Evolutionary conservation across 2,329 filamentous ascomycete genomes (phyloP), one percentile per base, ranked within the genome.

Genomic region (Neocatenulostroma microsporum): DNA sequence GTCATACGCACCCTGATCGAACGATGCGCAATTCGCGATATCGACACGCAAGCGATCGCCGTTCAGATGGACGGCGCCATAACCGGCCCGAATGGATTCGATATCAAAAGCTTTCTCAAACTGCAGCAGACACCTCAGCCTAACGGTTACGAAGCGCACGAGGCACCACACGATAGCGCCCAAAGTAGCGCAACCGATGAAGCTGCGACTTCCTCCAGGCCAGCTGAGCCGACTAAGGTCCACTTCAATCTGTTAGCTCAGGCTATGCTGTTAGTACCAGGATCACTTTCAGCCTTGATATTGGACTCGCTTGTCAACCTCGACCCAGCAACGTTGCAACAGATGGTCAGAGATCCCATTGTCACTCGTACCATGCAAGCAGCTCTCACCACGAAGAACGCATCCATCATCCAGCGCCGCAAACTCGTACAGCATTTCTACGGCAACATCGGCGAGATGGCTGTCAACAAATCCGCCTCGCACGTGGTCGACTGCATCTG

Each of bases 1-100:
- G 80, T 94, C 9, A 74, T 95, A 50, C 84, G 80, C 55, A 79
- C 80, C 0, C 66, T 96, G 3, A 81, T 96, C 43, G 86, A 95
- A 59, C 76, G 89, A 44, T 94, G 85, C 56, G 65, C 76, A 4
- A 77, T 80, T 8, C 79, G 89, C 39, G 68, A 67, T 3, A 68
- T 78, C 17, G 69, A 80, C 50, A 72, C 70, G 2, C 61, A 67
- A 24, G 66, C 67, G 6, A 68, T 83, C 36, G 72, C 74, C 4
- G 62, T 64, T 23, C 65, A 73, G 27, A 64, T 84, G 8, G 72
- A 77, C 43, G 66, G 72, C 14, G 69, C 72, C 20, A 79, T 76
- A 53, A 67, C 68, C 30, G 62, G 58, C 1, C 48, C 57, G n/a
- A 57, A 67, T n/a, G 69, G 44, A 42, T 69, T 60, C 60, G 77